Evolutionary conservation across 2,329 filamentous ascomycete genomes (phyloP), one percentile per base, ranked within the genome.

Genomic region (Ascochyta clinopodiicola): DNA sequence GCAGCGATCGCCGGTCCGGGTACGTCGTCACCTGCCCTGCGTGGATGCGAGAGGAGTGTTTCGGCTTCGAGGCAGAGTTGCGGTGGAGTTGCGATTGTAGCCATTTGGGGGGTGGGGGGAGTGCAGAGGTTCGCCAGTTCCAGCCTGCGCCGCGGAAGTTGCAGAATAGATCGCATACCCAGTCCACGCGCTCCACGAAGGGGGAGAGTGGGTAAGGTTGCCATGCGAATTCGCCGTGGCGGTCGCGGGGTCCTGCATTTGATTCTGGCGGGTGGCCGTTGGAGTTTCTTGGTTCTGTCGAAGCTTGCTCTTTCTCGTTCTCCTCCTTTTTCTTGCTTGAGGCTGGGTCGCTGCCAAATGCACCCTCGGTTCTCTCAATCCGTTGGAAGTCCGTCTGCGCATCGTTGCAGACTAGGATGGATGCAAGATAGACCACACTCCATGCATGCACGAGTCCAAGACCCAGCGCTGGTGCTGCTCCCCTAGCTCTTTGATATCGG

Each of bases 111-210:
- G 77, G 76, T 4, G 78, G 74, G 1, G 79, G 75, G 0, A 86
- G 71, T 7, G 78, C 78, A 13, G 79, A 75, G 22, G 80, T 79
- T 5, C 84, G 78, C 79, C 84, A 86, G 63, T 81, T 84, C 85
- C 85, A 88, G 57, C 83, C 82, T 31, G 82, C 78, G 9, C 85
- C 86, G 42, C 85, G 79, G 63, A 87, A 84, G 64, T 81, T 85
- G 67, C 78, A 80, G 57, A 85, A 79, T 34, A 86, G 69, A 53
- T 86, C 85, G 10, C 80, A 60, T 3, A 82, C 77, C 85, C 85
- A 88, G 53, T 86, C 81, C 17, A 87, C 61, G 15, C 85, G 81
- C 59, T 85, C 81, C 21, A 73, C 64, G 35, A 85, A 78, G 2
- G 78, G 71, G 3, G 61, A 57, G 4, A 63, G 35, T 0, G 84